These are phyloP conservation scores for Fusarium sp. DNA, from an alignment of 2,329 filamentous ascomycete genomes.

Conservation along the genomic window DNA sequence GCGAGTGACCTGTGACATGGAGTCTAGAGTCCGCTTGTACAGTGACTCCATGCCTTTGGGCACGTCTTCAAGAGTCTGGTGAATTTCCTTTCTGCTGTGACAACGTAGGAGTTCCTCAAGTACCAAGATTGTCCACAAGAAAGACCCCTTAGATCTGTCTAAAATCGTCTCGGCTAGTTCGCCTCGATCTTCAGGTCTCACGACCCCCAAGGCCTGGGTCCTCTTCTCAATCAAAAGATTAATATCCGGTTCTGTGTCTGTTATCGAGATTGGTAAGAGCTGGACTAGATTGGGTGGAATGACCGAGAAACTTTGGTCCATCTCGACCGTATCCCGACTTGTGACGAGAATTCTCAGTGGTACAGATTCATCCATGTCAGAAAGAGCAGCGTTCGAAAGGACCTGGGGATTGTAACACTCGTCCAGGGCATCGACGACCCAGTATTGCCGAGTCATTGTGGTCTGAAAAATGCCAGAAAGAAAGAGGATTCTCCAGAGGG, in stretches of 20 bases:
- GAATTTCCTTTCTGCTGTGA: slow-evolving; percentile 46
- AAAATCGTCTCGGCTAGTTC: slow-evolving; percentile 46
- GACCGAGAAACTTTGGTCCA: slow-evolving; percentile 15
- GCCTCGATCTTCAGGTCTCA: slow-evolving; percentile 31
- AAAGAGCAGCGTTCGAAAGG: slow-evolving; percentile 45
- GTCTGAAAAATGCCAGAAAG: slow-evolving; percentile 15
- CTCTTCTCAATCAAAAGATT: slow-evolving; percentile 17
- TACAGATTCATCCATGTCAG: slow-evolving; percentile 30
- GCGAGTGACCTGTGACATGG: slow-evolving; percentile 44
- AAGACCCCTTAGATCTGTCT: slow-evolving; percentile 50
- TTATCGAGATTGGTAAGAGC: slow-evolving; percentile 8
- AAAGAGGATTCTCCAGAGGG: slow-evolving; percentile 35
- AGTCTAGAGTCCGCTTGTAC: slow-evolving; percentile 48
- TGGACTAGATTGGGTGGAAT: slow-evolving; percentile 15
- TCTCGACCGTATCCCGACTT: slow-evolving; percentile 44
- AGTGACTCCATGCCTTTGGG: slow-evolving; percentile 50
- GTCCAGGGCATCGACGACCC: slow-evolving; percentile 41
- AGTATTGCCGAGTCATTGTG: slow-evolving; percentile 44
- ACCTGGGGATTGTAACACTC: slow-evolving; percentile 34
- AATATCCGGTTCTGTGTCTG: slow-evolving; percentile 34
- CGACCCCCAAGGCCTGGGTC: neutral
- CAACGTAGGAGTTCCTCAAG: slow-evolving; percentile 46
- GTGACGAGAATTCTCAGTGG: slow-evolving; percentile 44
- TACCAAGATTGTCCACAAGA: slow-evolving; percentile 51
- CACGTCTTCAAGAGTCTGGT: slow-evolving; percentile 44